phyloP scores from a whole-genome alignment of 2,329 filamentous ascomycete species.

The Neophaeococcomyces mojaviensis region DNA sequence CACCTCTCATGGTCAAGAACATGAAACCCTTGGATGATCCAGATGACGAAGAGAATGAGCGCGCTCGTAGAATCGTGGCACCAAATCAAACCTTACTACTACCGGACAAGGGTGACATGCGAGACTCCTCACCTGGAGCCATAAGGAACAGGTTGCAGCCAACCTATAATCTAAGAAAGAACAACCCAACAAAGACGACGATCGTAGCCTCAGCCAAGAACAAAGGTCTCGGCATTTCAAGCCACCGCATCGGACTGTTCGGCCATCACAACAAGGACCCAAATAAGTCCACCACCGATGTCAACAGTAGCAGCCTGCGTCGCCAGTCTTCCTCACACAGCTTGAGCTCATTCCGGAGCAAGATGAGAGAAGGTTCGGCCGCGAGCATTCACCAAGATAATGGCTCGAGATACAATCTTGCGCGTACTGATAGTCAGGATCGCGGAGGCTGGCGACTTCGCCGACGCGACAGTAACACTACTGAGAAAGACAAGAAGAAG shows the following conservation, averaged over 20 bases:
- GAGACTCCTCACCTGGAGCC: conserved; percentile 60
- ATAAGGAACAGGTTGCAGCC: conserved; percentile 77
- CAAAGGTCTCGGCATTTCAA: conserved; percentile 16
- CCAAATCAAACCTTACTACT: conserved; percentile 15
- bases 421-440: conserved; percentile 1
- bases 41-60: conserved; percentile 42
- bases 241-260: conserved; percentile 21
- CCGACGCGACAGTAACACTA: conserved; percentile 38
- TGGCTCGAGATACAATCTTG: conserved; percentile 2
- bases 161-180: conserved; percentile 47
- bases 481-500: conserved; percentile 45
- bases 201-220: conserved; percentile 10
- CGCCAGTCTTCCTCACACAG: conserved; percentile 26
- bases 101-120: conserved; percentile 32
- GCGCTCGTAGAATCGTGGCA: conserved; percentile 30
- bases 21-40: conserved; percentile 43
- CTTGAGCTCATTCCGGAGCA: conserved; percentile 13
- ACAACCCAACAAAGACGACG: conserved; percentile 6
- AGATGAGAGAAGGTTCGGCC: conserved; percentile 21
- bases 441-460: conserved; percentile 1
- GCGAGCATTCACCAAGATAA: conserved; percentile 16
- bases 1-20: conserved; percentile 45
- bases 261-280: conserved; percentile 12
- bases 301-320: neutral
- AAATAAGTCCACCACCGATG: conserved; percentile 1